phyloP scores from a whole-genome alignment of 257 asterid genomes.

The Gentiana straminea region DNA sequence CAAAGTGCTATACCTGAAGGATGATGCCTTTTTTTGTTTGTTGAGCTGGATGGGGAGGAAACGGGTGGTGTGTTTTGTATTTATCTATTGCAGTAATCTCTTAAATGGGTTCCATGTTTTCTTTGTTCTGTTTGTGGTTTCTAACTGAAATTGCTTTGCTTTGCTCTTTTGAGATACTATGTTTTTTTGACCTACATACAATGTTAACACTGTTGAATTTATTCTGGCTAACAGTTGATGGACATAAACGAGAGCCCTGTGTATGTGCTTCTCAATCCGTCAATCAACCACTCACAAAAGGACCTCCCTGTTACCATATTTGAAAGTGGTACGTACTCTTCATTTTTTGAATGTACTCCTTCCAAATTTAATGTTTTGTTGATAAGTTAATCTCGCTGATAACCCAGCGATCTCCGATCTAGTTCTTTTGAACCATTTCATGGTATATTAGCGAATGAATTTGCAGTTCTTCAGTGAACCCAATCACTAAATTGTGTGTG shows the following conservation, averaged over 20 bases:
- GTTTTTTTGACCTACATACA: neutral
- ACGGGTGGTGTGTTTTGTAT: no score
- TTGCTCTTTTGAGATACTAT: neutral
- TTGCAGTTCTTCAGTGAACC: no score
- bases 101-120: neutral
- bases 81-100: neutral
- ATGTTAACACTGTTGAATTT: conserved; percentile 1
- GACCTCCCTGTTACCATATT: conserved; percentile 81
- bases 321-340: conserved; percentile 71
- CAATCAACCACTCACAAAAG: conserved; percentile 84
- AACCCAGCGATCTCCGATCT: no score
- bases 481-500: no score
- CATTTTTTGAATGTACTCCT: neutral
- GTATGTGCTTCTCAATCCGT: conserved; percentile 85
- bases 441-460: no score
- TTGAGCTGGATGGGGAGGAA: no score
- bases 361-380: no score
- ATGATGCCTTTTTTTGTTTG: no score
- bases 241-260: conserved; percentile 95
- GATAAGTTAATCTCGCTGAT: no score
- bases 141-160: neutral
- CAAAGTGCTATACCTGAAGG: no score
- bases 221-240: conserved; percentile 51
- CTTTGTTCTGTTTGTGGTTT: neutral
- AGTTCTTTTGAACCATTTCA: no score